Evolutionary conservation across 1,284 basidiomycete species (phyloP).

Genomic region (Trichosporon sp.): DNA sequence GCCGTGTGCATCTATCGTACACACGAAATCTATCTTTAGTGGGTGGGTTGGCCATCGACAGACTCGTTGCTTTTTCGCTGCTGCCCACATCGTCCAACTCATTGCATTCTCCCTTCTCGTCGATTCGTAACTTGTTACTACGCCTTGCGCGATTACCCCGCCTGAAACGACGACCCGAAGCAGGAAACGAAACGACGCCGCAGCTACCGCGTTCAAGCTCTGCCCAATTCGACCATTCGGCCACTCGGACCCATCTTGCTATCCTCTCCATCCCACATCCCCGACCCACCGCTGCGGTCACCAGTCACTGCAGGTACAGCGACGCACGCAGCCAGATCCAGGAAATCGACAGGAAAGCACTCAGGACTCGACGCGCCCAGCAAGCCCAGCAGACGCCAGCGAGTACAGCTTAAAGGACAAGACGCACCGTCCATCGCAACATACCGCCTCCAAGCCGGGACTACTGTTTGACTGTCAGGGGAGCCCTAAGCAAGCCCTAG

Average conservation of each 20-base stretch:
- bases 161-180: conserved; percentile 1
- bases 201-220: background rate
- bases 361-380: background rate
- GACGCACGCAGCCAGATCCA: conserved; percentile 2
- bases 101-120: background rate
- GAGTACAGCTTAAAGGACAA: conserved; percentile 12
- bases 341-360: background rate
- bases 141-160: background rate
- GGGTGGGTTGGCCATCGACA: background rate
- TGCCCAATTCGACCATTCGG: background rate
- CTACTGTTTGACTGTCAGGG: conserved; percentile 16
- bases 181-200: background rate
- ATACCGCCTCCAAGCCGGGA: conserved; percentile 15
- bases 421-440: conserved; percentile 5
- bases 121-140: background rate
- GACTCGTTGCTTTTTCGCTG: background rate
- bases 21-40: conserved; percentile 1
- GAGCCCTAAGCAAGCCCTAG: background rate
- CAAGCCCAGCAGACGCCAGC: background rate
- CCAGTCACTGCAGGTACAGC: background rate
- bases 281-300: background rate
- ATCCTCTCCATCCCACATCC: background rate
- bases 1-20: background rate
- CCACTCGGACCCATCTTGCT: background rate
- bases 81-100: background rate